Conservation (phyloP, 306 rosid genomes). For the Fagus sylvatica region DNA sequence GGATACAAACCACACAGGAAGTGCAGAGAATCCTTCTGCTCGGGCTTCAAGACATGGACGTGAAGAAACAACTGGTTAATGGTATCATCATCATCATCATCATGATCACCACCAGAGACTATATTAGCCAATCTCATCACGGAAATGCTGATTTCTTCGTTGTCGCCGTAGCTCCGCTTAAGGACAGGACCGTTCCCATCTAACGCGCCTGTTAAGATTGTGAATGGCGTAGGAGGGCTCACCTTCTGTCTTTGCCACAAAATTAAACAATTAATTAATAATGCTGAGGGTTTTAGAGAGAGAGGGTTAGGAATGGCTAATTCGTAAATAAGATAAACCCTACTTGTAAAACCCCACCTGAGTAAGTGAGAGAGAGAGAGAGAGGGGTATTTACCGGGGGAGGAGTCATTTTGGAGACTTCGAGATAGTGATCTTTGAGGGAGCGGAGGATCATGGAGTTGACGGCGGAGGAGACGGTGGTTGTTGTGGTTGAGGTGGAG, state of each 20-base stretch:
- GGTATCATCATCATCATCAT: slow-evolving; percentile 45
- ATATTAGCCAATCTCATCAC: slow-evolving; percentile 62
- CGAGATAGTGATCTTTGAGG: slow-evolving; percentile 85
- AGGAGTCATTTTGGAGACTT: slow-evolving; percentile 75
- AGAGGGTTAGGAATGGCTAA: not conserved
- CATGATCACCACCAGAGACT: slow-evolving; percentile 33
- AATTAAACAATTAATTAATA: no score
- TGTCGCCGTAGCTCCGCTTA: slow-evolving; percentile 49
- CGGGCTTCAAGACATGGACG: slow-evolving; percentile 71
- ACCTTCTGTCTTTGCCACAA: slow-evolving; percentile 47
- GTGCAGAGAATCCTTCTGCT: slow-evolving; percentile 54
- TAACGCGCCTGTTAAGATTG: slow-evolving; percentile 67
- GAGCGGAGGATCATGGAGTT: slow-evolving; percentile 78
- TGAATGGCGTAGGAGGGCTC: slow-evolving; percentile 75
- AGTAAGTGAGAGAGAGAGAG: not conserved
- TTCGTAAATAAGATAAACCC: not conserved
- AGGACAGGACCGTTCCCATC: slow-evolving; percentile 77
- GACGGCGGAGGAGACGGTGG: slow-evolving; percentile 63
- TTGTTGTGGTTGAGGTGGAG: slow-evolving; percentile 6
- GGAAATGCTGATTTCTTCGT: slow-evolving; percentile 63
- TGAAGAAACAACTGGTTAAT: slow-evolving; percentile 75
- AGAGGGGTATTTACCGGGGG: slow-evolving; percentile 59
- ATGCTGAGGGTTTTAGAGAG: not conserved
- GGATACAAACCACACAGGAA: slow-evolving; percentile 82
- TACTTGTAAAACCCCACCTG: slow-evolving; percentile 18